Evolutionary conservation across 2,329 filamentous ascomycete genomes (phyloP), one percentile per base, ranked within the genome.

Genomic region (Laburnicola sp.): DNA sequence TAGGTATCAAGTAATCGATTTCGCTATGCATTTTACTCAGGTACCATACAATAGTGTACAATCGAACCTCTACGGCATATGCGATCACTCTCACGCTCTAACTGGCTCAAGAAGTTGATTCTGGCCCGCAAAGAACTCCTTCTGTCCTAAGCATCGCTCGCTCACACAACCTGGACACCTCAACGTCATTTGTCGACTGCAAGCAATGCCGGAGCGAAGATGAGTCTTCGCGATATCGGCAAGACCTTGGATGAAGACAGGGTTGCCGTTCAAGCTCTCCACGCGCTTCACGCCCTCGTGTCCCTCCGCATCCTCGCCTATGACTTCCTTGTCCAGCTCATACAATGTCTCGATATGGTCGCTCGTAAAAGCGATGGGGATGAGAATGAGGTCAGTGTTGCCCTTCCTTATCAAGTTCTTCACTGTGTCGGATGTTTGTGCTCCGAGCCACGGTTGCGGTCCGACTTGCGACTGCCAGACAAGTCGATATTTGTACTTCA

Each of bases 391-490:
- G 68, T 99, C 91, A 48, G 87, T 96, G 68, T 97, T 89, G 0
- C 93, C 94, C 74, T 94, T 91, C 68, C 88, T 85, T 59, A 97
- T 86, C 69, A 97, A 95, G 53, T 91, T 82, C 68, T 92, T 86
- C 8, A 99, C 94, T 0, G 92, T 93, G 59, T 87, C 85, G 53
- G 87, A 86, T 0, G 94, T 99, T 74, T 99, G 94, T 8, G 94
- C 92, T 22, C 94, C 94, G 6, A 99, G 81, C 94, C 94, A 99
- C 21, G 94, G 89, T 26, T 87, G 90, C 0, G 95, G 94, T 6
- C 95, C 94, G 57, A 99, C 94, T 75, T 99, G 94, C 4, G 92
- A 97, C 74, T 99, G 94, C 94, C 94, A 99, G 67, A 92, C 94
- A 16, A 99, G 80, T 48, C 94, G 86, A 75, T 97, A 97, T 4